Evolutionary conservation across 2,329 filamentous ascomycete species (phyloP), one percentile per base, ranked within the genome.

Genomic region (Trichoderma semiorbis): DNA sequence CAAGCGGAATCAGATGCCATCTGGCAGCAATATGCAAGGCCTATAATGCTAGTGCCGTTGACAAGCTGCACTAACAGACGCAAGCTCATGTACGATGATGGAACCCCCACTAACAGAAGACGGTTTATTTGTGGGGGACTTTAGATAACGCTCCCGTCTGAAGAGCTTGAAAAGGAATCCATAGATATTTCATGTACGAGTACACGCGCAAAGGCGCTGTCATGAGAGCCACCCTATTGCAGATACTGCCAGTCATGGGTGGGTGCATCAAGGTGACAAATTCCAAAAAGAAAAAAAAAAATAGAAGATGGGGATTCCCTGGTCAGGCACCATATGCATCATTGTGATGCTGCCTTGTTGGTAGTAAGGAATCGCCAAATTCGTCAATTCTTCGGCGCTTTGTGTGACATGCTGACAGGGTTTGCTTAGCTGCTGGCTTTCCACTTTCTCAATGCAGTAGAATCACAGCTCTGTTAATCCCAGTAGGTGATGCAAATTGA

Each of bases 21-120:
- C 26, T 60, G 65, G 65, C 65, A 60, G 65, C 53, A 58, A 47
- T 14, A 66, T 69, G 65, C 65, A 69, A 47, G 65, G 65, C 36
- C 65, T 36, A 32, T 47, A 18, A 24, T 32, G 65, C 55, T 69
- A 69, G 53, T 50, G 65, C 53, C 5, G 53, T 43, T 50, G 64
- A 34, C 53, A 26, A 24, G 16, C 39, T 34, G 64, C 64, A 67
- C 64, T 67, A 58, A 43, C 47, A 16, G 24, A 39, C 53, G 53
- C 53, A 43, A 24, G 50, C 50, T 58, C 53, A 60, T 69, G 65
- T 61, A 69, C 55, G 53, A 69, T 60, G 36, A 69, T 69, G 65
- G 65, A 60, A 32, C 21, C 47, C 47, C 47, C 47, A 53, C 47
- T 53, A 21, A 53, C 47, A 53, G 21, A 53, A 3, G 47, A 53